These are phyloP conservation scores for Aspergillus olivimuriae DNA, from an alignment of 495 filamentous ascomycete genomes.

Conservation along the genomic window DNA sequence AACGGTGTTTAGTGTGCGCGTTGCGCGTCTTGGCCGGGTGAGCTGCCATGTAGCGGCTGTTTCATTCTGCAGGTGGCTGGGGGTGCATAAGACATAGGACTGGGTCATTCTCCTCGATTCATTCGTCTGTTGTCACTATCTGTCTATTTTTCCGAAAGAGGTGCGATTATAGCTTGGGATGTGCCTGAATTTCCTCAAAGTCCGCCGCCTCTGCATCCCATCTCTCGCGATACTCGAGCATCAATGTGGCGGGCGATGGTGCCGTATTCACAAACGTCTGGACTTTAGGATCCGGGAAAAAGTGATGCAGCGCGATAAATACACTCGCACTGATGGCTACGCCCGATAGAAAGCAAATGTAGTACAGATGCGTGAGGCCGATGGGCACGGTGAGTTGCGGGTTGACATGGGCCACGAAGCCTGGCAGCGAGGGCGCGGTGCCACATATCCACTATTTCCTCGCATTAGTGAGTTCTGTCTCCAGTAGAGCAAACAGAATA, in stretches of 20 bases:
- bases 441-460: slow-evolving; percentile 26
- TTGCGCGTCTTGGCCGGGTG: no score
- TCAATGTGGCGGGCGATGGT: slow-evolving; percentile 12
- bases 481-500: no score
- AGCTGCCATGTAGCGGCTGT: no score
- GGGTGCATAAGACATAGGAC: no score
- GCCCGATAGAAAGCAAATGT: slow-evolving; percentile 21
- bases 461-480: no score
- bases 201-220: slow-evolving; percentile 7
- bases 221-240: slow-evolving; percentile 13
- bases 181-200: neutral
- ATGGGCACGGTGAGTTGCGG: slow-evolving; percentile 13
- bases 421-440: slow-evolving; percentile 18
- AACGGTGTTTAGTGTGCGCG: no score
- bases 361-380: slow-evolving; percentile 19
- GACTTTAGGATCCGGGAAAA: slow-evolving; percentile 9
- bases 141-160: no score
- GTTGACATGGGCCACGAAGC: slow-evolving; percentile 19
- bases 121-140: no score
- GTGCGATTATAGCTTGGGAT: neutral
- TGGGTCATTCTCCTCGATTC: no score
- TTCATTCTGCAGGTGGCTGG: no score
- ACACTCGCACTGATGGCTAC: slow-evolving; percentile 15
- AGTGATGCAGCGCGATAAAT: slow-evolving; percentile 14
- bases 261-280: slow-evolving; percentile 14